Base-by-base conservation (phyloP, 768 basidiomycete species). In the Russula sp. region DNA sequence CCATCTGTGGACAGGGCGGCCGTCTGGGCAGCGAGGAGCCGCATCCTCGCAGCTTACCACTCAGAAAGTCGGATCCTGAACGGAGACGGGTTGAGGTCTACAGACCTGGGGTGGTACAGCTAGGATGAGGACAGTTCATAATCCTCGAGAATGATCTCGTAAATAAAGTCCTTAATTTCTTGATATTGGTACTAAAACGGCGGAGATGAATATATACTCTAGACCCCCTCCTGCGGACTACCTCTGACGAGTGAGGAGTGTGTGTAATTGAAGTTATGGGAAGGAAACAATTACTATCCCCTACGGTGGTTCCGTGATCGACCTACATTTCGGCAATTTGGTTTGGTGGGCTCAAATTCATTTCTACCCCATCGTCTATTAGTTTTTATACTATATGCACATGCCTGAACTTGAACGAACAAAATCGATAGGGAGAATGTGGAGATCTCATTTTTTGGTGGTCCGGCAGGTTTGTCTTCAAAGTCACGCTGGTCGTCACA, bases 131-230 rank as follows among this genome's bases (percentile, higher is more conserved):
- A 56, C 40, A 9, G n/a, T 20, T 40, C 11, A 2, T 47, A 35
- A 53, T 44, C 35, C 27, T 39, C 57, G 34, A 20, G 49, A 20
- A 50, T 49, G 50, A 45, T 42, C 31, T 64, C 49, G 35, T 61
- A 66, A 56, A 61, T 64, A 56, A 22, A 9, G 44, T 39, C 53
- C 48, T 27, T 27, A 3, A 27, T 27, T 27, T 27, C 27, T 55
- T 40, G 47, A 52, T 54, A 65, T 55, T 59, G 57, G 34, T 44
- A 4, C 49, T 48, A 45, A 20, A n/a, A 50, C 11, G 35, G 27
- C 32, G 11, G 42, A 57, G 51, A 55, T 51, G 62, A 55, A 59
- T 59, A 64, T 58, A 7, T 64, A 59, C 32, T 40, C 59, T 48
- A 20, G 51, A 42, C 20, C 31, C 42, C 55, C 32, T 32, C 53